Percentiles rank a stretch among this genome's conserved stretches.
Evolutionary conservation across 371 early-diverging fungal genomes (phyloP).

Genomic region (Circinella umbellata): DNA sequence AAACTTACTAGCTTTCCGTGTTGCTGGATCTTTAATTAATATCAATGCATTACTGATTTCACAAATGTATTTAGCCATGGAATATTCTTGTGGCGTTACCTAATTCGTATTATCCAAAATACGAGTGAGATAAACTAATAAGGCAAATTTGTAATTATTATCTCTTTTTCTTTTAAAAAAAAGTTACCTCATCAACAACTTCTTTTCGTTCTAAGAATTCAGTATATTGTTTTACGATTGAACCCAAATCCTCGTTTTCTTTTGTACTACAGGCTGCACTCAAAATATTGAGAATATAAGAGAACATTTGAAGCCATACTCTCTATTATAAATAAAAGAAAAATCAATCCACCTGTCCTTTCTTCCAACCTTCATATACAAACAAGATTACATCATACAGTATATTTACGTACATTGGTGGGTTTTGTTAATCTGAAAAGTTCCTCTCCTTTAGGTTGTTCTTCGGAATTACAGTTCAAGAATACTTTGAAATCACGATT

Average conservation of each 20-base stretch:
- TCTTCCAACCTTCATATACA: not conserved
- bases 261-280: conserved; percentile 39
- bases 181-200: conserved; percentile 19
- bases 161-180: not conserved
- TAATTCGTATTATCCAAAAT: not conserved
- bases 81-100: conserved; percentile 32
- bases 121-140: no score
- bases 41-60: conserved; percentile 30
- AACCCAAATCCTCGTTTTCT: conserved; percentile 22
- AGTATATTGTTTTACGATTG: conserved; percentile 23
- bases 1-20: conserved; percentile 19
- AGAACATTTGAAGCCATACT: conserved; percentile 42
- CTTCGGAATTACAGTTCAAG: conserved; percentile 55
- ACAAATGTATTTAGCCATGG: conserved; percentile 31
- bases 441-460: conserved; percentile 40
- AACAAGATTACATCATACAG: not conserved
- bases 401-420: conserved; percentile 26
- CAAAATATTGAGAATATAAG: conserved; percentile 35
- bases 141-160: no score
- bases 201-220: conserved; percentile 19
- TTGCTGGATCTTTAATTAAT: conserved; percentile 17
- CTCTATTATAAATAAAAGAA: conserved; percentile 8
- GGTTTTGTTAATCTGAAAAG: conserved; percentile 44
- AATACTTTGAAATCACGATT: conserved; percentile 70
- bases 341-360: no score